These are phyloP conservation scores for Suhomyces ambrosiae DNA, from an alignment of 1,139 yeast genomes.

Conservation along the genomic window DNA sequence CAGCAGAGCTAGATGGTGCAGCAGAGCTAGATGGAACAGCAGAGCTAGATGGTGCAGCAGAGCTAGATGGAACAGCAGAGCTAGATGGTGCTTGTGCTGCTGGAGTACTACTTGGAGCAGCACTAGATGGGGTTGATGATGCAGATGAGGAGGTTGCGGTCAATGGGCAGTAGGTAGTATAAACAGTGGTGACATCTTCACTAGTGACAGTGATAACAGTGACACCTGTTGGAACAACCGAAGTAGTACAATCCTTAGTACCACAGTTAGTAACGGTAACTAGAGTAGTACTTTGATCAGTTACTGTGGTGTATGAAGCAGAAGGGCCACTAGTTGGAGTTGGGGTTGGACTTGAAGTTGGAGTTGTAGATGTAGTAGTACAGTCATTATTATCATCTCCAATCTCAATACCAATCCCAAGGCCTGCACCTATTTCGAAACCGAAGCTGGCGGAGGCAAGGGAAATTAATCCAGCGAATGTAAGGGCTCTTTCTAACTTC, in stretches of 20 bases:
- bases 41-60: conserved; percentile 1
- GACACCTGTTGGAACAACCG: conserved; percentile 13
- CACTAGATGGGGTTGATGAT: conserved; percentile 3
- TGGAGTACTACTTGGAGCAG: neutral
- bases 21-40: conserved; percentile 2
- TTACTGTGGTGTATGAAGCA: conserved; percentile 7
- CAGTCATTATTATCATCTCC: conserved; percentile 2
- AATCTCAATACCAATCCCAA: conserved; percentile 5
- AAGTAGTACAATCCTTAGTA: conserved; percentile 22
- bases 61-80: conserved; percentile 2
- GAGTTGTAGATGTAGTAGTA: conserved; percentile 1
- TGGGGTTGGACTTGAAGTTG: conserved; percentile 4
- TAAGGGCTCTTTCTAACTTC: conserved; percentile 13
- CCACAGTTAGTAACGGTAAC: conserved; percentile 26
- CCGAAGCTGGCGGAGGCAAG: conserved; percentile 11
- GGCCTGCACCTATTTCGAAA: conserved; percentile 6
- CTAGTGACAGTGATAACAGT: conserved; percentile 15
- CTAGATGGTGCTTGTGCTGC: neutral
- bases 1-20: conserved; percentile 2
- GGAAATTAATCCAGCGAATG: conserved; percentile 12
- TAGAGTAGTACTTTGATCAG: conserved; percentile 18
- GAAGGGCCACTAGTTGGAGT: conserved; percentile 3
- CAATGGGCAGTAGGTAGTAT: conserved; percentile 19
- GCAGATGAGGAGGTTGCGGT: conserved; percentile 11
- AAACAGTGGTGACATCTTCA: conserved; percentile 12